These are phyloP conservation scores for Aspergillus neoniger DNA, from an alignment of 2,329 filamentous ascomycete species.

Conservation along the genomic window DNA sequence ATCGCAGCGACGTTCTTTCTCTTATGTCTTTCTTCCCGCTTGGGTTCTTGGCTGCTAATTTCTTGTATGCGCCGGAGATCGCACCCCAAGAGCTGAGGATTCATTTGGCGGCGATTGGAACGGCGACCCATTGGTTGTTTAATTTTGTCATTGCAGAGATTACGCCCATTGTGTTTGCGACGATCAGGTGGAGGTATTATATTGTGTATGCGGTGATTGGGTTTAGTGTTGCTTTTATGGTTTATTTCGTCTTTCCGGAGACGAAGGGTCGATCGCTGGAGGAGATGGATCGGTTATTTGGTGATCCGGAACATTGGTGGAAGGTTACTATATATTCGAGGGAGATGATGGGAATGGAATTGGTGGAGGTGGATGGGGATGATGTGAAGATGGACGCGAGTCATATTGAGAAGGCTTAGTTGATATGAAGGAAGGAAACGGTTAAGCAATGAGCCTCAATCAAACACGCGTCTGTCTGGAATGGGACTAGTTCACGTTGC, in stretches of 20 bases:
- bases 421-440: too few species aligned
- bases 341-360: too few species aligned
- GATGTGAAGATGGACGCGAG: too few species aligned
- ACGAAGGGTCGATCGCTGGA: constrained; percentile 50
- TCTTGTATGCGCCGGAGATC: constrained; percentile 49
- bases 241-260: constrained; percentile 62
- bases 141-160: constrained; percentile 67
- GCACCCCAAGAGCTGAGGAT: constrained; percentile 57
- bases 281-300: too few species aligned
- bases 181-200: constrained; percentile 56
- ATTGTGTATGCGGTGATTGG: constrained; percentile 54
- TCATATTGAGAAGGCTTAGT: too few species aligned
- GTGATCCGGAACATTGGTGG: too few species aligned
- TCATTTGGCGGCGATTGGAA: constrained; percentile 59
- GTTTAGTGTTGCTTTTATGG: constrained; percentile 43
- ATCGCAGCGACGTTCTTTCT: constrained; percentile 47
- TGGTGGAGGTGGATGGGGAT: too few species aligned
- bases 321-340: too few species aligned
- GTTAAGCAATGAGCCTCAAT: too few species aligned
- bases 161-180: constrained; percentile 59
- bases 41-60: constrained; percentile 63
- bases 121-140: constrained; percentile 61
- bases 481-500: too few species aligned
- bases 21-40: constrained; percentile 62
- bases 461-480: too few species aligned